Base-by-base conservation (phyloP, 352 stramenopile species). In the Peronospora destructor region DNA sequence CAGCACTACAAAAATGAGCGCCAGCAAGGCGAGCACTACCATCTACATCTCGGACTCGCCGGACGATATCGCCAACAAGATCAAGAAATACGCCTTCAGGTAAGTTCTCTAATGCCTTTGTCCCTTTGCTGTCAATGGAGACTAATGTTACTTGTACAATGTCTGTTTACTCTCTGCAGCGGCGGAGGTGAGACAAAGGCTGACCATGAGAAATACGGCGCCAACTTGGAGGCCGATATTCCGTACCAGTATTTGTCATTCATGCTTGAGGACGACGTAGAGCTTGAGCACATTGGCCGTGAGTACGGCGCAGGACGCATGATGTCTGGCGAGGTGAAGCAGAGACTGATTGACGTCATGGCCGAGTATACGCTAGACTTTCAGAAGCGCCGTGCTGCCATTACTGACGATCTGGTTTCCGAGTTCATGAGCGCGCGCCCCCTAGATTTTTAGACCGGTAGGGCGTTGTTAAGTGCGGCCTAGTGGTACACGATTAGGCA, bases 41-140 rank as follows among this genome's bases (percentile, higher is more conserved):
- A 98, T 99, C 45, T 99, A 98, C 71, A 92, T 99, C 40, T 99
- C 96, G 19, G 97, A 99, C 75, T 94, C 95, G 6, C 71, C 88
- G 0, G 94, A 99, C 10, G 82, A 98, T 26, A 98, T 99, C 55
- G 75, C 84, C 43, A 88, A 78, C 64, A 91, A 91, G 68, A 86
- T 94, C 64, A 87, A 94, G 71, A 88, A 87, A 66, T 94, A 81
- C 59, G 81, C 80, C 48, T 88, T 91, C 61, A 92, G 73, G 73
- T 84, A 64, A 47, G 66, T 14, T 36, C 11, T 26, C 21, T 14
- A 17, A 25, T 17, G 6, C 16, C 26, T 17, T n/a, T 10, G 0
- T 45, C 30, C 12, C 12, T 9, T 61, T 16, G n/a, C 35, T 41
- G 5, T 51, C 45, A n/a, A 3, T 48, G 14, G 9, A 21, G 9